These are phyloP conservation scores for Neurospora sp. DNA, from an alignment of 495 filamentous ascomycete genomes.

Conservation along the genomic window DNA sequence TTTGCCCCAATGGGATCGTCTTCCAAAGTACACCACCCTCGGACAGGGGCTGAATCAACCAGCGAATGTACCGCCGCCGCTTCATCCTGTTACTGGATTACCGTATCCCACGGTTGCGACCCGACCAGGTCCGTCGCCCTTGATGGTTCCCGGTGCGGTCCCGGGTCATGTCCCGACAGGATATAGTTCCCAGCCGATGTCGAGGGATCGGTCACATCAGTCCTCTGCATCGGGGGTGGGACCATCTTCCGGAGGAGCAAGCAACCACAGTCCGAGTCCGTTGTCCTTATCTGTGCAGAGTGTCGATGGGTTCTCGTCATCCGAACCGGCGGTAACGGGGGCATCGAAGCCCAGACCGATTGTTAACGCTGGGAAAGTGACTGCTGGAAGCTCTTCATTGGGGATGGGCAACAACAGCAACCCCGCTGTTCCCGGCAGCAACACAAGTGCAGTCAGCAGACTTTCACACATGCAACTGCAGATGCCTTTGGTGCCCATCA, in stretches of 20 bases:
- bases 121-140: background rate
- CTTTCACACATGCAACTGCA: background rate
- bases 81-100: background rate
- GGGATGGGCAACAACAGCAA: background rate
- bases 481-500: background rate
- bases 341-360: background rate
- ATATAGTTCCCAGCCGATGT: slow-evolving; percentile 50
- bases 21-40: background rate
- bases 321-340: background rate
- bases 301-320: background rate
- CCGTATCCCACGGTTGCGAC: background rate
- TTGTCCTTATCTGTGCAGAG: background rate
- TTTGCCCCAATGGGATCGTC: background rate
- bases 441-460: background rate
- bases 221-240: background rate
- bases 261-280: background rate
- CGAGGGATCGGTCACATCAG: slow-evolving; percentile 26
- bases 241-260: background rate
- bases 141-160: background rate
- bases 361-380: background rate
- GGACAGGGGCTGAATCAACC: no score
- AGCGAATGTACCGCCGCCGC: background rate
- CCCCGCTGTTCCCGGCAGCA: background rate
- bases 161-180: slow-evolving; percentile 21
- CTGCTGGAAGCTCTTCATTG: background rate